These are phyloP conservation scores for Theileria sp. DNA, from an alignment of 169 alveolate genomes.

Conservation along the genomic window DNA sequence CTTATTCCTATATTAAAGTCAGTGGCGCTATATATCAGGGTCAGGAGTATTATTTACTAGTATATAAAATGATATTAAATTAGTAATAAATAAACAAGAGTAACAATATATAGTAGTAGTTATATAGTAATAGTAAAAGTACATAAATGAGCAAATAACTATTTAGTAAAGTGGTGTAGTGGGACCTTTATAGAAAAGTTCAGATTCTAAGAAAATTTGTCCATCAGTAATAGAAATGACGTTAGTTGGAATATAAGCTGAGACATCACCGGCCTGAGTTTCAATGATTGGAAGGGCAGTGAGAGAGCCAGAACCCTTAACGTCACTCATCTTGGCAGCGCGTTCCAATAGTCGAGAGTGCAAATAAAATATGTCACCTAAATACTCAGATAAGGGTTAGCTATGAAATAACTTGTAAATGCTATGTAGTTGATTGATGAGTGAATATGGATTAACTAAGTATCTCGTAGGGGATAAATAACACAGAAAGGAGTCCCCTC, in stretches of 20 bases:
- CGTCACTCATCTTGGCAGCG: slow-evolving; percentile 94
- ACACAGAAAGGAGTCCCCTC: too few species aligned
- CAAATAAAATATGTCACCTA: slow-evolving; percentile 95
- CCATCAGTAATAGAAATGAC: slow-evolving; percentile 98
- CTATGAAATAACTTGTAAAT: neutral
- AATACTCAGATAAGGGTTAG: neutral
- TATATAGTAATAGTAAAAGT: neutral
- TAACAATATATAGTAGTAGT: neutral
- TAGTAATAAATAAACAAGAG: too few species aligned
- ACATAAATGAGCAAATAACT: too few species aligned
- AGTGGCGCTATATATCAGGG: neutral
- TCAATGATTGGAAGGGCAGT: slow-evolving; percentile 98
- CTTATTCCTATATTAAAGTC: slow-evolving; percentile 72
- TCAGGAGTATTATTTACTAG: too few species aligned
- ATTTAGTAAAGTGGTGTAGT: neutral
- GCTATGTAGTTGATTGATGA: too few species aligned
- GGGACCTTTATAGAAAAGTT: slow-evolving; percentile 93
- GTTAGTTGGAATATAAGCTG: slow-evolving; percentile 97
- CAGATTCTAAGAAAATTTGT: slow-evolving; percentile 94
- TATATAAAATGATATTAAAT: too few species aligned
- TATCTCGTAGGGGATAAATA: neutral
- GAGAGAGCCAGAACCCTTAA: slow-evolving; percentile 92
- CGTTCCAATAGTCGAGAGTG: slow-evolving; percentile 95
- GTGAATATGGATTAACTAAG: too few species aligned
- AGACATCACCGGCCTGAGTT: slow-evolving; percentile 97